phyloP scores from a whole-genome alignment of 768 basidiomycete genomes.

The Multifurca ochricompacta region DNA sequence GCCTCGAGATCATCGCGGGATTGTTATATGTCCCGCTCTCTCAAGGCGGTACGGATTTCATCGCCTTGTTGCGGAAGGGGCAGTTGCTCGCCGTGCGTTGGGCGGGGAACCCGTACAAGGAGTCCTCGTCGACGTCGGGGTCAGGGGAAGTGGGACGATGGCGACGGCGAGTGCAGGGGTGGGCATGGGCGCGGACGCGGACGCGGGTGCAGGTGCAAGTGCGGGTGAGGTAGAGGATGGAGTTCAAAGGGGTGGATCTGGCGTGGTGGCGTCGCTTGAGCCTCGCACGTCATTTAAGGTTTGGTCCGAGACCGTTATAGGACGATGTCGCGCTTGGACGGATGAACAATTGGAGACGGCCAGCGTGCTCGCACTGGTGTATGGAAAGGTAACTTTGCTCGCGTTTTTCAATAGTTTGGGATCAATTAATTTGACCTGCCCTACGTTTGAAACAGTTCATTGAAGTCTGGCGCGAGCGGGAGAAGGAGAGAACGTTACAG shows the following conservation, averaged over 20 bases:
- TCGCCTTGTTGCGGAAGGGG: conserved; percentile 35
- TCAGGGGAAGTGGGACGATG: too few species aligned
- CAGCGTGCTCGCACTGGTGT: conserved; percentile 69
- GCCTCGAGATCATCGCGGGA: conserved; percentile 11
- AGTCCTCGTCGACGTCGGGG: too few species aligned
- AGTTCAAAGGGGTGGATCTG: too few species aligned
- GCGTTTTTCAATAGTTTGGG: too few species aligned
- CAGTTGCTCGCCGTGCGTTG: conserved; percentile 64
- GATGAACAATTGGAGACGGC: conserved; percentile 81
- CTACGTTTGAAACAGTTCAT: conserved; percentile 47
- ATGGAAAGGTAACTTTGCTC: conserved; percentile 61
- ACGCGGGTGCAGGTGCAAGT: too few species aligned
- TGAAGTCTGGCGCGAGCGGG: conserved; percentile 80
- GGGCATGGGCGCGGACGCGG: too few species aligned
- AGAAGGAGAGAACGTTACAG: conserved; percentile 59
- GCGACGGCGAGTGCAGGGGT: too few species aligned
- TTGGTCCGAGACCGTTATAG: conserved; percentile 70
- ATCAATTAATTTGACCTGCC: neutral
- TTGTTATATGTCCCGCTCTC: conserved; percentile 28
- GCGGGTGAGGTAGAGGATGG: too few species aligned
- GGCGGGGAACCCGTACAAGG: conserved; percentile 69
- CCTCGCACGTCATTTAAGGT: conserved; percentile 74
- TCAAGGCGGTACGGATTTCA: neutral
- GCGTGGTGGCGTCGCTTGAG: conserved; percentile 45
- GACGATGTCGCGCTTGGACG: conserved; percentile 63